These are phyloP conservation scores for Solanum chmielewskii DNA, from an alignment of 257 asterid species.

Conservation along the genomic window DNA sequence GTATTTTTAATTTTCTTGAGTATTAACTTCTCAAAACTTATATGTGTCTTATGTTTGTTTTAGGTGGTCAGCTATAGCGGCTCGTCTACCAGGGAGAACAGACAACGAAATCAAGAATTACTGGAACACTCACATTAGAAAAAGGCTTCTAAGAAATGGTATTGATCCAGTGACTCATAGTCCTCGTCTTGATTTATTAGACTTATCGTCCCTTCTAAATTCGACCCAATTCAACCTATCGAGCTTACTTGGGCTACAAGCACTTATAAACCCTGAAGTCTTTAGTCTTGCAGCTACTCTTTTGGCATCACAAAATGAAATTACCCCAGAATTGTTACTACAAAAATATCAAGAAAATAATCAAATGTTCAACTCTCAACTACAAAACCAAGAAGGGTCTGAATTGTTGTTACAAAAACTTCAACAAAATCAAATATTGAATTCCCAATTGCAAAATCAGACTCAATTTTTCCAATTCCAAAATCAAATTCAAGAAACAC, in stretches of 20 bases:
- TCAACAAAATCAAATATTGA: conserved; percentile 1
- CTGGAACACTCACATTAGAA: conserved; percentile 77
- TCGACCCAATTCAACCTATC: conserved; percentile 46
- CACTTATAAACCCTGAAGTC: conserved; percentile 59
- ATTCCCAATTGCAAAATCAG: conserved; percentile 19
- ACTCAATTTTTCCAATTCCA: conserved; percentile 24
- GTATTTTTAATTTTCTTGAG: not conserved
- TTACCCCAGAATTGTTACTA: conserved; percentile 26
- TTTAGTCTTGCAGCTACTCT: conserved; percentile 36
- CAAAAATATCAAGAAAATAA: conserved; percentile 41
- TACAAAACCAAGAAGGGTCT: conserved; percentile 12
- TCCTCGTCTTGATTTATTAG: conserved; percentile 59
- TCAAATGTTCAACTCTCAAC: conserved; percentile 5
- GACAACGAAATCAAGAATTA: conserved; percentile 85
- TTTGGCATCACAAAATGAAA: conserved; percentile 20
- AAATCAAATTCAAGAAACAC: conserved; percentile 24
- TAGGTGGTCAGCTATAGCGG: conserved; percentile 90
- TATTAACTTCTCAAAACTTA: not conserved
- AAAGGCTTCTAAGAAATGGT: conserved; percentile 61
- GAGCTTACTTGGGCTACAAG: conserved; percentile 50
- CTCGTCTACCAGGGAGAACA: conserved; percentile 70
- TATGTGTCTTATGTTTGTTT: not conserved
- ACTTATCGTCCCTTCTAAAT: conserved; percentile 46
- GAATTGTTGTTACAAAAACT: conserved; percentile 25
- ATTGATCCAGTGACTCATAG: conserved; percentile 85